These are phyloP conservation scores for Diaporthe batatas DNA, from an alignment of 2,329 filamentous ascomycete genomes.

Conservation along the genomic window DNA sequence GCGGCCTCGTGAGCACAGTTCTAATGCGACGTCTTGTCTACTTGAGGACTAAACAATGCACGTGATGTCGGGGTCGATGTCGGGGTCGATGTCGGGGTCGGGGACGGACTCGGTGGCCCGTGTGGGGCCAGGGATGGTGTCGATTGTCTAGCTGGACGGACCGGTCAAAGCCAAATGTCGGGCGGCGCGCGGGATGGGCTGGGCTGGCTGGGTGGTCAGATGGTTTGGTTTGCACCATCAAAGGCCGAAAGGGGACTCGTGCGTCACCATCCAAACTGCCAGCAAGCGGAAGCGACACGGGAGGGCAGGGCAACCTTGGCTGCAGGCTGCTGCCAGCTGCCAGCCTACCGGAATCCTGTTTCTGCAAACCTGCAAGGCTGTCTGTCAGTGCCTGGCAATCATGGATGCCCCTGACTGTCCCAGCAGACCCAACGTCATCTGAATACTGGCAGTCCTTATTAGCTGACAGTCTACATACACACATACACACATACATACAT, in stretches of 20 bases:
- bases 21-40: neutral
- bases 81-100: too few species aligned
- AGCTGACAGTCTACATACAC: neutral
- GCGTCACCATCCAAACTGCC: constrained; percentile 28
- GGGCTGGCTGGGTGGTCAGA: too few species aligned
- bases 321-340: neutral
- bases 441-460: neutral
- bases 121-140: too few species aligned
- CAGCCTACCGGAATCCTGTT: constrained; percentile 11
- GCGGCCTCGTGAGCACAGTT: constrained; percentile 15
- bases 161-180: constrained; percentile 11
- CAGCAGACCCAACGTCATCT: constrained; percentile 35
- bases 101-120: too few species aligned
- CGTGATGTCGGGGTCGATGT: too few species aligned
- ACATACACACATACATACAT: neutral
- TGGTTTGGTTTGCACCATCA: neutral
- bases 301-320: constrained; percentile 21
- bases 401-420: constrained; percentile 36
- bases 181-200: neutral
- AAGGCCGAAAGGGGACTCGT: constrained; percentile 3
- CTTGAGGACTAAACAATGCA: too few species aligned
- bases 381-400: constrained; percentile 1
- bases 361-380: neutral
- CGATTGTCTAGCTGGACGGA: constrained; percentile 18
- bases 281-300: neutral